Evolutionary conservation across 495 filamentous ascomycete genomes (phyloP).

Genomic region (Hypoxylon trugodes): DNA sequence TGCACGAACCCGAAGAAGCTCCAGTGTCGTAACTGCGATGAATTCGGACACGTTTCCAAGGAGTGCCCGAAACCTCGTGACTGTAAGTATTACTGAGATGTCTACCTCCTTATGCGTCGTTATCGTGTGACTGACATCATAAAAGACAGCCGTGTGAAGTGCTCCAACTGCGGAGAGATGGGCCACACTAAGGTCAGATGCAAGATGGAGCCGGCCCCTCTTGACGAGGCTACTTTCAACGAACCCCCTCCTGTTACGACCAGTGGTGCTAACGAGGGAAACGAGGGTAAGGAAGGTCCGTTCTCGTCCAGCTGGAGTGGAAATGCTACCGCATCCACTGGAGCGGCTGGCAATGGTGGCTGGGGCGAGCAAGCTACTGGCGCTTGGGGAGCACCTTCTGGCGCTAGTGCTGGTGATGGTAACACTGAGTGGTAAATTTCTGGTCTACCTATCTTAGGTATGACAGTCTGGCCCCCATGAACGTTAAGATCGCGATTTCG

Average conservation of each 20-base stretch:
- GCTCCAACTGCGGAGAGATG: constrained; percentile 77
- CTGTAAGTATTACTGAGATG: constrained; percentile 53
- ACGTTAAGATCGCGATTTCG: no score
- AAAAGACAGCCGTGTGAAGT: constrained; percentile 71
- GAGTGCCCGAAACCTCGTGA: constrained; percentile 83
- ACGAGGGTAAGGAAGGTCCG: no score
- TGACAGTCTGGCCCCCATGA: no score
- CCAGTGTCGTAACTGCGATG: constrained; percentile 80
- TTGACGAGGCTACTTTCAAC: constrained; percentile 11
- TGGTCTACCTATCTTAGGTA: no score
- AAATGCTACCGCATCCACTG: neutral
- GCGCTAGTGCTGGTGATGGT: no score
- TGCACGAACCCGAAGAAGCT: constrained; percentile 55
- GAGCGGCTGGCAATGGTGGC: neutral
- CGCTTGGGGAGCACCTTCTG: no score
- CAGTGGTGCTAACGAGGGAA: constrained; percentile 5
- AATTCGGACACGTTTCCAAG: constrained; percentile 72
- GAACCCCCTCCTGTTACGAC: neutral
- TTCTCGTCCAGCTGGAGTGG: no score
- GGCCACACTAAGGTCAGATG: constrained; percentile 75
- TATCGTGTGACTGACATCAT: constrained; percentile 39
- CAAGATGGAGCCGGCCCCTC: constrained; percentile 47
- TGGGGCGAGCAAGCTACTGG: no score
- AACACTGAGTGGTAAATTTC: no score
- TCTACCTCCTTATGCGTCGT: neutral